phyloP scores from a whole-genome alignment of 1,139 yeast species.

The Hyphopichia wangnamkhiaoensis region DNA sequence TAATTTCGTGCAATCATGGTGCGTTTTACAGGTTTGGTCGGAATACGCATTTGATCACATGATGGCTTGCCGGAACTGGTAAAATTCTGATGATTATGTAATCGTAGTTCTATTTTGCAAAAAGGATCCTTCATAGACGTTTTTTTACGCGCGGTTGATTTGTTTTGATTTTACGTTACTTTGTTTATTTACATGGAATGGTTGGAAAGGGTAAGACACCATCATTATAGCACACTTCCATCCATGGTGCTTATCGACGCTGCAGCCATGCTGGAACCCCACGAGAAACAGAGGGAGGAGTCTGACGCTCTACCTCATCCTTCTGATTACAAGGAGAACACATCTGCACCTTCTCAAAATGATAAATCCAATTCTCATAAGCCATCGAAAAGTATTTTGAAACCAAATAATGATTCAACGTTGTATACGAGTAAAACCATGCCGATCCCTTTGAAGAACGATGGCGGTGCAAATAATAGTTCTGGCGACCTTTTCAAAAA shows the following conservation, averaged over 20 bases:
- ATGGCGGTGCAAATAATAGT: constrained; percentile 7
- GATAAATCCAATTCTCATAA: background rate
- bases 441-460: constrained; percentile 9
- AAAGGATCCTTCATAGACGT: background rate
- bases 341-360: background rate
- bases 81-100: no score
- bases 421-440: constrained; percentile 14
- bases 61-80: background rate
- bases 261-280: no score
- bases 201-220: background rate
- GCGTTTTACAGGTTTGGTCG: background rate
- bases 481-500: no score
- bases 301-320: no score
- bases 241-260: no score
- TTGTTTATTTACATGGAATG: no score
- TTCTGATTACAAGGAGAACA: background rate
- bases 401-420: constrained; percentile 26
- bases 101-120: no score
- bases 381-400: constrained; percentile 28
- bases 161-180: background rate
- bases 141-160: background rate
- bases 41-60: background rate
- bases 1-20: no score
- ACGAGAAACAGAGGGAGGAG: no score
- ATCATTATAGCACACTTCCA: no score